These are phyloP conservation scores for Zygosaccharomyces sapae DNA, from an alignment of 1,139 yeast species.

Conservation along the genomic window DNA sequence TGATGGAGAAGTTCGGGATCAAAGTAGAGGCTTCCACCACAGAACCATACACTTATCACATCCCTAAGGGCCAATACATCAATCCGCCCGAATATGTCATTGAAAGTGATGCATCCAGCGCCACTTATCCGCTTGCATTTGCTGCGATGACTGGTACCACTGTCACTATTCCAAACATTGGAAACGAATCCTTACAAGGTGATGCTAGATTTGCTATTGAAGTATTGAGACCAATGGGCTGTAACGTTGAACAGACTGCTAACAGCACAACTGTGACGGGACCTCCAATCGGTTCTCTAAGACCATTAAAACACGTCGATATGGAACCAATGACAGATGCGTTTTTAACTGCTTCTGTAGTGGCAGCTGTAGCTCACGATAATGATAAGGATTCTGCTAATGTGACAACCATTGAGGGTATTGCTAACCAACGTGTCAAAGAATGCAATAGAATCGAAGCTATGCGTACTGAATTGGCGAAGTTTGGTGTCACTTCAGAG, in stretches of 20 bases:
- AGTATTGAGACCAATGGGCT: slow-evolving; percentile 93
- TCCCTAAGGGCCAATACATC: slow-evolving; percentile 75
- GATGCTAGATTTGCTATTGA: slow-evolving; percentile 96
- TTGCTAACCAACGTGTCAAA: slow-evolving; percentile 96
- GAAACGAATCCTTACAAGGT: slow-evolving; percentile 88
- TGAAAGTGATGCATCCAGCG: slow-evolving; percentile 97
- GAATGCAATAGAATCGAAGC: slow-evolving; percentile 96
- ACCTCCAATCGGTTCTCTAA: slow-evolving; percentile 64
- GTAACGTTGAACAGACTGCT: slow-evolving; percentile 74
- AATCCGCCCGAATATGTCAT: slow-evolving; percentile 83
- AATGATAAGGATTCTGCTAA: slow-evolving; percentile 33
- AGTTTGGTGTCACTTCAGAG: slow-evolving; percentile 80
- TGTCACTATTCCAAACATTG: slow-evolving; percentile 91
- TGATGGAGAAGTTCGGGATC: slow-evolving; percentile 91
- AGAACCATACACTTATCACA: slow-evolving; percentile 79
- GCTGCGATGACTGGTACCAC: slow-evolving; percentile 97
- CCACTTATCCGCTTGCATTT: slow-evolving; percentile 94
- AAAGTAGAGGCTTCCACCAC: slow-evolving; percentile 65
- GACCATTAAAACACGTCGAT: slow-evolving; percentile 72
- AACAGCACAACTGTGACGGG: slow-evolving; percentile 90
- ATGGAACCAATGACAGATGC: slow-evolving; percentile 99
- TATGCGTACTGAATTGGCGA: slow-evolving; percentile 81
- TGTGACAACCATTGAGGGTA: slow-evolving; percentile 82
- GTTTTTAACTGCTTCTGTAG: slow-evolving; percentile 91
- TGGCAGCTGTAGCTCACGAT: slow-evolving; percentile 76